Base-by-base conservation (phyloP, 176 grass and related monocot genomes). In the Juncus effusus region DNA sequence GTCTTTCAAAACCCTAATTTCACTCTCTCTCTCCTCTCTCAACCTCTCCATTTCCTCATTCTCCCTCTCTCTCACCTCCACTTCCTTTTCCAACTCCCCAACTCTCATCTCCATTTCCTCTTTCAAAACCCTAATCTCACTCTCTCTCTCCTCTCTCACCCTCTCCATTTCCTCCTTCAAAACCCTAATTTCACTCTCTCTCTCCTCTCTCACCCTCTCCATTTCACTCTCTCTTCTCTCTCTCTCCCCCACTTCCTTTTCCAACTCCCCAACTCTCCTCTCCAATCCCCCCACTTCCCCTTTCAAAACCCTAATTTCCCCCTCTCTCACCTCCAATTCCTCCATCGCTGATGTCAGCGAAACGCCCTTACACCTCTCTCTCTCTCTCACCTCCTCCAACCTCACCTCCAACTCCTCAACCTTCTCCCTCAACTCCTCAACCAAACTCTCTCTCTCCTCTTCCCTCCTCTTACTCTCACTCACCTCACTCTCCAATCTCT, bases 351-450 rank as follows among this genome's bases (percentile, higher is more conserved):
- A 79, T 40, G 70, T 65, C 40, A 99, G 89, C 9, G 81, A 78
- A 8, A 84, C 83, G 1, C 74, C 65, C 77, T 86, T 86, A 38
- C 73, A 80, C 83, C 78, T 99, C 49, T 93, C 85, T 0, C 88
- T 84, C 51, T 82, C 57, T 40, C 54, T 63, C 39, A 64, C 65
- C 59, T 84, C 83, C 50, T 90, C 89, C 64, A 94, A 13, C 62
- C 77, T 78, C 39, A 73, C 60, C 74, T 90, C 83, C 35, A 99
- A 71, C 7, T 56, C 56, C 62, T 62, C 83, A 10, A 73, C 67
- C 58, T 93, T 99, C 47, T 64, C 49, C 62, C 76, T 93, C 94
- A 88, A 93, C 44, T 93, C 89, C 61, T 90, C 83, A 51, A 82
- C 87, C 52, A 83, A 71, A 44, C 68, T 77, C 10, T 36, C 16